Percentiles rank a stretch among this genome's conserved stretches.
These are phyloP conservation scores for Pseudogymnoascus sp. DNA, from an alignment of 2,329 filamentous ascomycete species.

Conservation along the genomic window DNA sequence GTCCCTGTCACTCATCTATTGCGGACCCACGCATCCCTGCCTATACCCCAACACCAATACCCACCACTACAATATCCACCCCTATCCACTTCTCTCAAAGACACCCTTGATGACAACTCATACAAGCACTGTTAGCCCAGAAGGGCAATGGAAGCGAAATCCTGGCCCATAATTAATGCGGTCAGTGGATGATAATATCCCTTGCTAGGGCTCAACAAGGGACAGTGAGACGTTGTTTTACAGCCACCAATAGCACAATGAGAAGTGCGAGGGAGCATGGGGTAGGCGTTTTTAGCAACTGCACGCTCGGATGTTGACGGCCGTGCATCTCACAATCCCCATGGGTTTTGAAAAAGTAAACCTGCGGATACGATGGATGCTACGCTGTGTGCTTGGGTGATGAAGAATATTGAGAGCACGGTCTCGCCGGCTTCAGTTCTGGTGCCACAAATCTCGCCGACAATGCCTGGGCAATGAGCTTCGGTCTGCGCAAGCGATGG, in stretches of 20 bases:
- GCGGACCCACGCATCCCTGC: neutral
- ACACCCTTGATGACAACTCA: neutral
- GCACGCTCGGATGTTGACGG: neutral
- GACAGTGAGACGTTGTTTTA: neutral
- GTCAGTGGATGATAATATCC: neutral
- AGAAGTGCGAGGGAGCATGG: neutral
- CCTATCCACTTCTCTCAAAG: neutral
- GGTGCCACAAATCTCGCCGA: neutral
- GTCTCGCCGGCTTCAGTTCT: neutral
- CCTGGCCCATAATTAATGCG: neutral
- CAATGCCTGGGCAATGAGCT: neutral
- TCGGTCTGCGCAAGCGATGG: neutral
- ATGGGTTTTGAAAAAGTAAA: neutral
- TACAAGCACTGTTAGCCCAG: neutral
- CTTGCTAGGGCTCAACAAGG: neutral
- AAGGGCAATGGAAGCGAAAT: neutral
- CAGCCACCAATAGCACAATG: neutral
- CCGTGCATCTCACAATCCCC: neutral
- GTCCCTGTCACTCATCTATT: slow-evolving; percentile 3
- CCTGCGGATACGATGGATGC: neutral
- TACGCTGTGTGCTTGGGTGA: neutral
- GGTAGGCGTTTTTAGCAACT: neutral
- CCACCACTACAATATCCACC: neutral
- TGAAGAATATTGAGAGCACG: neutral
- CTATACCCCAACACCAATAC: neutral